Base-by-base conservation (phyloP, 2,329 filamentous ascomycete genomes). In the Aspergillus texensis region DNA sequence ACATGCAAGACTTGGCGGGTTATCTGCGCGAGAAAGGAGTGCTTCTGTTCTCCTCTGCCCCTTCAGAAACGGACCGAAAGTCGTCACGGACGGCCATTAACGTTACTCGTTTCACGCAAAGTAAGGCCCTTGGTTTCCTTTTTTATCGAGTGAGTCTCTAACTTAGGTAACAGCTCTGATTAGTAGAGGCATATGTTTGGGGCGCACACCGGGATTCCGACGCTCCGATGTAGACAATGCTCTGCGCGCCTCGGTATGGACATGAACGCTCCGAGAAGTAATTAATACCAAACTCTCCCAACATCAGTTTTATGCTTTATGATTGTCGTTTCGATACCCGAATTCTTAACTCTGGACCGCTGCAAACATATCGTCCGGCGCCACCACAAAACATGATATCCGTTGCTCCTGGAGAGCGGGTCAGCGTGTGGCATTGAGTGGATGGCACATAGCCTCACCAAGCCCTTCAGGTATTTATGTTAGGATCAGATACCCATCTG, bases 161-260 rank as follows among this genome's bases (percentile, higher is more conserved):
- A 71, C 59, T 10, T 41, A 3, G 5, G 2, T 12, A 4, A 11
- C 52, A 72, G 71, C 64, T 3, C 62, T 72, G 48, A 63, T 71
- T 12, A 53, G 36, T 34, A 62, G 50, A 34, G 69, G 66, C 0
- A 65, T 72, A 11, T 72, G 70, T 48, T 65, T 72, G n/a, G 71
- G 71, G 24, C 70, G 71, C 5, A 68, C 71, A 21, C 71, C 71
- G 0, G 71, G 71, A 0, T 72, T 72, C 52, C 65, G 64, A 30
- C 63, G 68, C 6, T 48, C 45, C 19, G 67, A 72, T 57, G 71
- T 72, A 8, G 70, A 71, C 46, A 62, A 45, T n/a, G 69, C 69
- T 28, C 65, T 68, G 12, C 57, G 34, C 11, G 24, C 26, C 28
- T 55, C 64, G 12, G n/a, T 50, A 34, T 64, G 56, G 55, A 43